These are phyloP conservation scores for Sporothrix phasma DNA, from an alignment of 2,329 filamentous ascomycete genomes.

Conservation along the genomic window DNA sequence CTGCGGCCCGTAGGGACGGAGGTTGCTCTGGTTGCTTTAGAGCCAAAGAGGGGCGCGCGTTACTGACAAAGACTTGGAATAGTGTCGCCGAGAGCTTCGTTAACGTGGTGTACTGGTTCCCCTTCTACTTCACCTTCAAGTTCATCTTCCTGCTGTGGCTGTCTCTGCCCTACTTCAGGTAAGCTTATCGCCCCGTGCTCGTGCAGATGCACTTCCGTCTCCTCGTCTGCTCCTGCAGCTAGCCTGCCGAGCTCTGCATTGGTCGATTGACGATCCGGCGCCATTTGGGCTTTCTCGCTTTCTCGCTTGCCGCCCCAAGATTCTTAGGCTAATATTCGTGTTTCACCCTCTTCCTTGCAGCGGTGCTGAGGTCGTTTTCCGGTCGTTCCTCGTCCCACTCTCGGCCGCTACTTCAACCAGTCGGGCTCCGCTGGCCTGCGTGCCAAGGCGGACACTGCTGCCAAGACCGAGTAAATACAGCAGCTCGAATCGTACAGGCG, in stretches of 20 bases:
- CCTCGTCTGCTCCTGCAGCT: not conserved
- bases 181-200: conserved; percentile 32
- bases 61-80: conserved; percentile 14
- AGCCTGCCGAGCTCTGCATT: not conserved
- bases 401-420: conserved; percentile 78
- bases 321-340: conserved; percentile 17
- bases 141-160: conserved; percentile 97
- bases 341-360: conserved; percentile 36
- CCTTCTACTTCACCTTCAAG: conserved; percentile 99
- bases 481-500: conserved; percentile 1
- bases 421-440: conserved; percentile 72
- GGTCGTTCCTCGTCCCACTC: conserved; percentile 83
- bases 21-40: not conserved
- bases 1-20: not conserved
- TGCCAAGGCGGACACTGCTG: conserved; percentile 70
- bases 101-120: conserved; percentile 86
- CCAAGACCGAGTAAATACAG: conserved; percentile 52
- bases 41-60: not conserved
- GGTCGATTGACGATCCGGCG: not conserved
- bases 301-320: not conserved
- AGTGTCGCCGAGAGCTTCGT: conserved; percentile 71
- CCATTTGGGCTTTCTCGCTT: not conserved
- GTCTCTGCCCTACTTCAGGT: conserved; percentile 88
- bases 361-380: conserved; percentile 93
- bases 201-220: not conserved